These are phyloP conservation scores for Tuctoria greenei DNA, from an alignment of 176 grass and related monocot species.

Conservation along the genomic window DNA sequence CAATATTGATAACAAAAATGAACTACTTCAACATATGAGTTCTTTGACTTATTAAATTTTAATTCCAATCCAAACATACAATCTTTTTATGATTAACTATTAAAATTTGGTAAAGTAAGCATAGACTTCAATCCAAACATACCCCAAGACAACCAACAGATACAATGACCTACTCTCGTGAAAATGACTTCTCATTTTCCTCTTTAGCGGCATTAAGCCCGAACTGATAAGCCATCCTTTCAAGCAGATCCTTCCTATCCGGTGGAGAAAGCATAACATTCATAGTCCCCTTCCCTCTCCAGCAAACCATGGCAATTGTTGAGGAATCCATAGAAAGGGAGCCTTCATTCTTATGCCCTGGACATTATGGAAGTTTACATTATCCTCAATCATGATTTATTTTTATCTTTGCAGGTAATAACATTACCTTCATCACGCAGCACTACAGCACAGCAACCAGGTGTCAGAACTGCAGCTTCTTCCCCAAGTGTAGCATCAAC, in stretches of 20 bases:
- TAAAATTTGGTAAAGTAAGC: too few relatives aligned
- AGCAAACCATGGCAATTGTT: slow-evolving; percentile 77
- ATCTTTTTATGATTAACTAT: too few relatives aligned
- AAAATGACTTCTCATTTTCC: slow-evolving; percentile 5
- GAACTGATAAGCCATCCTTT: slow-evolving; percentile 54
- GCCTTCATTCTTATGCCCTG: slow-evolving; percentile 40
- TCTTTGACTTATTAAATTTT: too few relatives aligned
- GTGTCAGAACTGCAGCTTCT: slow-evolving; percentile 51
- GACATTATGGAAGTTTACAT: slow-evolving; percentile 20
- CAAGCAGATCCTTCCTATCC: slow-evolving; percentile 78
- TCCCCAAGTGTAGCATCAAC: slow-evolving; percentile 45
- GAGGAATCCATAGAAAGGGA: slow-evolving; percentile 48
- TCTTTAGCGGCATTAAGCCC: slow-evolving; percentile 14
- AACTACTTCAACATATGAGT: too few relatives aligned
- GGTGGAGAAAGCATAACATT: slow-evolving; percentile 76
- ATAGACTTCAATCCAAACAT: too few relatives aligned
- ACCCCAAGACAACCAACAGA: too few relatives aligned
- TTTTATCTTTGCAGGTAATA: neutral
- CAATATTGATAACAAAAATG: too few relatives aligned
- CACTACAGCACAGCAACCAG: slow-evolving; percentile 79
- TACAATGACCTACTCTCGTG: too few relatives aligned
- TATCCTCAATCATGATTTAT: neutral
- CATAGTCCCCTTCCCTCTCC: slow-evolving; percentile 88
- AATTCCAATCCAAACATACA: too few relatives aligned
- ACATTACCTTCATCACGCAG: slow-evolving; percentile 63